A percentile compares a stretch with the other conserved stretches of the same genome.
These are phyloP conservation scores for Chalciporus sphaerocephalus DNA, from an alignment of 768 basidiomycete species.

Conservation along the genomic window DNA sequence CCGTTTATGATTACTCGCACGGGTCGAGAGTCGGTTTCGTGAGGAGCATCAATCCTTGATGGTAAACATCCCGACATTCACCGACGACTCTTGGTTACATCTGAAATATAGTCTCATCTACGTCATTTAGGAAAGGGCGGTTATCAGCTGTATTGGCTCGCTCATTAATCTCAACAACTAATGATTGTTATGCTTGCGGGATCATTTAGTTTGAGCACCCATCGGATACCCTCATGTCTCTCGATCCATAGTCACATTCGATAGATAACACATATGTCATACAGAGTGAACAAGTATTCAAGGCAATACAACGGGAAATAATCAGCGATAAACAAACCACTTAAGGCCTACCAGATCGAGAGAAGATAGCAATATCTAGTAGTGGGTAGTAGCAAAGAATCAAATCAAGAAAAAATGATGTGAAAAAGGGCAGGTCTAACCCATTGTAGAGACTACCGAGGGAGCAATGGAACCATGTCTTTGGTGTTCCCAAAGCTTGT, in stretches of 20 bases:
- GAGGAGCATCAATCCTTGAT: slow-evolving; percentile 41
- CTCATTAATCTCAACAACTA: not conserved
- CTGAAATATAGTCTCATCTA: not conserved
- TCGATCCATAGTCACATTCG: not conserved
- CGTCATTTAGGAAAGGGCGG: too few species aligned
- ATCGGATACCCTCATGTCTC: too few species aligned
- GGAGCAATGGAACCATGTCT: slow-evolving; percentile 39
- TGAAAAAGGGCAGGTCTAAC: slow-evolving; percentile 11
- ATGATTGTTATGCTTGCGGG: not conserved
- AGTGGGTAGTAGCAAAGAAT: slow-evolving; percentile 6
- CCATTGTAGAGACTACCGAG: slow-evolving; percentile 45
- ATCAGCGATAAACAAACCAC: slow-evolving; percentile 3
- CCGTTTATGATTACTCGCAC: slow-evolving; percentile 55
- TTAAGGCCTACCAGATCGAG: slow-evolving; percentile 8
- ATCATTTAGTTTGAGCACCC: not conserved
- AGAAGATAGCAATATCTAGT: not conserved
- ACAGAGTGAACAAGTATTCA: not conserved
- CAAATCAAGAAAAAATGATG: slow-evolving; percentile 11
- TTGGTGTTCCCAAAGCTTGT: slow-evolving; percentile 80
- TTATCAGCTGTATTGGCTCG: not conserved
- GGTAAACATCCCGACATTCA: not conserved
- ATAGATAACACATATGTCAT: not conserved
- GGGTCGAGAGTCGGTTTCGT: slow-evolving; percentile 55
- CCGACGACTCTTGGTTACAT: not conserved
- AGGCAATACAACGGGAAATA: not conserved